phyloP scores from a whole-genome alignment of 495 filamentous ascomycete genomes.

The Penicillium angulare region DNA sequence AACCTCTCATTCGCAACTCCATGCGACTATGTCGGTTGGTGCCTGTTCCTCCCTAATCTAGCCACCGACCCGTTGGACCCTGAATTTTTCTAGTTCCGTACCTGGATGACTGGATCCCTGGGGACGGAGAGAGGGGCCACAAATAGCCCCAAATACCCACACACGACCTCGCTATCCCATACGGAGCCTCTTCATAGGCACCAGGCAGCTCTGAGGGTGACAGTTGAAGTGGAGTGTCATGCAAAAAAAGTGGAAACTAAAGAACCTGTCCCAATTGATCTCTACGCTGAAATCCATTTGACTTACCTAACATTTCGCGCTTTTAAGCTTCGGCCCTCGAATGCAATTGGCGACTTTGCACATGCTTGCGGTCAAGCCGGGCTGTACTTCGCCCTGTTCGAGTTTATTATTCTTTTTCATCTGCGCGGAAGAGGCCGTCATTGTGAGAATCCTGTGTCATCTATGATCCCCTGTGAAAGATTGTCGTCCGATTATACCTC shows the following conservation, averaged over 20 bases:
- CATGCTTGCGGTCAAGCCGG: not conserved
- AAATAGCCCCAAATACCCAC: not conserved
- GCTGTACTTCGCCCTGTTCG: not conserved
- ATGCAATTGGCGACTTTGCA: slow-evolving; percentile 3
- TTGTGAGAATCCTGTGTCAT: not conserved
- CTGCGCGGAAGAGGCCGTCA: not conserved
- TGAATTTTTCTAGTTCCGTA: not conserved
- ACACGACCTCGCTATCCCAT: slow-evolving; percentile 8
- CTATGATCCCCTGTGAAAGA: slow-evolving; percentile 7
- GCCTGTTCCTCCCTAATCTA: slow-evolving; percentile 28
- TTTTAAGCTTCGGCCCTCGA: slow-evolving; percentile 1
- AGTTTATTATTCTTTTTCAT: not conserved
- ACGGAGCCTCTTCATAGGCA: not conserved
- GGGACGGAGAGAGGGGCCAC: not conserved
- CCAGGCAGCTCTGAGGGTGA: slow-evolving; percentile 4
- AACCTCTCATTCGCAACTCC: slow-evolving; percentile 5
- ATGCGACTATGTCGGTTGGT: slow-evolving; percentile 8
- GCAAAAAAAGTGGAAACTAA: not conserved
- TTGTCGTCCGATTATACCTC: not conserved
- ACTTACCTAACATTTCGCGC: not conserved
- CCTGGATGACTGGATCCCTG: not conserved
- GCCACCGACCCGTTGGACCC: slow-evolving; percentile 17
- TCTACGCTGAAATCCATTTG: not conserved
- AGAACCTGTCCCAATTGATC: not conserved
- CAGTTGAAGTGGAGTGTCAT: slow-evolving; percentile 10